Evolutionary conservation across 495 filamentous ascomycete genomes (phyloP), one percentile per base, ranked within the genome.

Genomic region (Rhypophila decipiens): DNA sequence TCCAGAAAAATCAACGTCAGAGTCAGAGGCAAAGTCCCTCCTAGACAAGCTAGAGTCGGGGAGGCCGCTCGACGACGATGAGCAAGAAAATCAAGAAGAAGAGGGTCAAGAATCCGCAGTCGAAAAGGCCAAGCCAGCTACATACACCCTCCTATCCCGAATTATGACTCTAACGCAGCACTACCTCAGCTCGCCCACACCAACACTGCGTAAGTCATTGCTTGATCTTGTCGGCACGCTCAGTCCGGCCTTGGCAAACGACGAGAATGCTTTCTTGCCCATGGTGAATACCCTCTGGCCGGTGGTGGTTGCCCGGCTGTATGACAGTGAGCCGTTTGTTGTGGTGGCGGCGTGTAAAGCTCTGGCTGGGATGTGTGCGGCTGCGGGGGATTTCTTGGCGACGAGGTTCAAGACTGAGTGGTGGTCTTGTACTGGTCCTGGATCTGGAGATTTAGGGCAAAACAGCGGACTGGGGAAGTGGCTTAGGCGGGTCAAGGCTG

Each of bases 241-340:
- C 8, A 71, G 82, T 10, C 79, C 83, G 0, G 73, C 82, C 3
- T 75, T 96, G 2, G 77, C 84, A 2, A 70, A 74, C 0, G 81
- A 93, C 56, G 85, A 94, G 59, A 79, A 86, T 40, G 79, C 78
- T 11, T 96, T 95, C 59, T 72, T 98, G 1, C 93, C 93, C 0
- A 72, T 96, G 2, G 82, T 96, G 39, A 88, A 95, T 60, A 85
- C 86, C 3, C 66, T 96, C 20, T 98, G 90, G 88, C 88, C 90
- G 0, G 79, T 87, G 4, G 69, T 95, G 9, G 65, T 86, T 1
- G 65, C 76, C 4, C 76, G 87, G 27, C 73, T 96, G 5, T 75
- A 85, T 50, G 86, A 94, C 59, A 65, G 77, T 21, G 88, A 95
- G 61, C 73, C 77, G 0, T 89, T 82, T 52, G 84, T 95, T n/a